These are phyloP conservation scores for Talaromyces sp. DNA, from an alignment of 2,329 filamentous ascomycete genomes.

Conservation along the genomic window DNA sequence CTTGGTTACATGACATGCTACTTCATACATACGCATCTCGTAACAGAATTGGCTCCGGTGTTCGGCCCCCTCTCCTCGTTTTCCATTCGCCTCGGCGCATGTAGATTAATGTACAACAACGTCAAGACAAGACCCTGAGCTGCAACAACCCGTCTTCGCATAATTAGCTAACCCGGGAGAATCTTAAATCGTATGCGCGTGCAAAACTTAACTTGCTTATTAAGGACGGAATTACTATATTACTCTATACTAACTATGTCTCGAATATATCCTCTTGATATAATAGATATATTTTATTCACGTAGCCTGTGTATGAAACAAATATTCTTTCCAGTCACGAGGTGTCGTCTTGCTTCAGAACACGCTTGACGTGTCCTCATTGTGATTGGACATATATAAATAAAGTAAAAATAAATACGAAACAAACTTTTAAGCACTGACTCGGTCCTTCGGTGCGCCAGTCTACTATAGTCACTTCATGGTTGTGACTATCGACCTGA, in stretches of 20 bases:
- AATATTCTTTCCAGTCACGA: too few relatives aligned
- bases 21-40: neutral
- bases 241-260: too few relatives aligned
- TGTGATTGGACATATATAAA: too few relatives aligned
- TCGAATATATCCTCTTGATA: too few relatives aligned
- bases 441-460: neutral
- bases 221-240: neutral
- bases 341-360: too few relatives aligned
- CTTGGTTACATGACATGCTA: neutral
- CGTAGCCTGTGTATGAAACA: too few relatives aligned
- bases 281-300: too few relatives aligned
- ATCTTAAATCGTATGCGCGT: slow-evolving; percentile 9
- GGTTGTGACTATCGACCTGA: neutral
- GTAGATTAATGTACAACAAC: slow-evolving; percentile 10
- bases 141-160: slow-evolving; percentile 17
- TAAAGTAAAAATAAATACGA: too few relatives aligned
- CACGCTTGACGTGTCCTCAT: neutral
- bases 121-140: slow-evolving; percentile 14
- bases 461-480: neutral
- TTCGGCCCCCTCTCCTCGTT: neutral
- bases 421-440: too few relatives aligned
- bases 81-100: slow-evolving; percentile 7
- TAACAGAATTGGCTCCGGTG: neutral
- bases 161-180: slow-evolving; percentile 11
- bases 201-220: slow-evolving; percentile 5